Percentiles rank a stretch among this genome's conserved stretches.
These are phyloP conservation scores for Podospora comata DNA, from an alignment of 495 filamentous ascomycete species.

Conservation along the genomic window DNA sequence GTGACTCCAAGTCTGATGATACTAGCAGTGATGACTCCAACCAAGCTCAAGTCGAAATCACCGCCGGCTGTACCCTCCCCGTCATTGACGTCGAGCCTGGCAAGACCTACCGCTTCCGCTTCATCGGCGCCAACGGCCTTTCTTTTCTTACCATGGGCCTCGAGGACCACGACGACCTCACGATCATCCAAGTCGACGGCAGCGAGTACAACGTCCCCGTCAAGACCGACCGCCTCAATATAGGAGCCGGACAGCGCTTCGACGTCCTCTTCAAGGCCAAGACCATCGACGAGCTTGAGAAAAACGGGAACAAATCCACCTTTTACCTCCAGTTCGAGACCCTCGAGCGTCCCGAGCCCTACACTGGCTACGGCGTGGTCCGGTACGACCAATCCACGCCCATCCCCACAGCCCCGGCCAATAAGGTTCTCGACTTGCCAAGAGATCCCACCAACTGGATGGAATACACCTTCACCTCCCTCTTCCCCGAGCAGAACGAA, in stretches of 20 bases:
- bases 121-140: conserved; percentile 53
- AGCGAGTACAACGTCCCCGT: conserved; percentile 51
- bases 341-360: conserved; percentile 42
- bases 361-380: conserved; percentile 52
- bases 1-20: not conserved
- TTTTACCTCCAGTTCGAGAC: conserved; percentile 57
- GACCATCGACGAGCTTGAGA: conserved; percentile 39
- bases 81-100: conserved; percentile 54
- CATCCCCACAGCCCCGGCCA: conserved; percentile 22
- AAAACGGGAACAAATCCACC: conserved; percentile 40
- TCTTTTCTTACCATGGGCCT: conserved; percentile 49
- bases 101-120: conserved; percentile 57
- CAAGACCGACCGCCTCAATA: conserved; percentile 48
- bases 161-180: conserved; percentile 48
- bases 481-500: conserved; percentile 35
- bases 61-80: conserved; percentile 42
- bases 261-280: conserved; percentile 51
- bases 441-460: conserved; percentile 44
- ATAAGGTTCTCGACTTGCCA: conserved; percentile 41
- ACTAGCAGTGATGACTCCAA: not conserved
- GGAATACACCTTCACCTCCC: conserved; percentile 53
- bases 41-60: conserved; percentile 24
- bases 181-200: conserved; percentile 57
- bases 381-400: conserved; percentile 38
- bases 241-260: conserved; percentile 56